Evolutionary conservation across 2,329 filamentous ascomycete genomes (phyloP), one percentile per base, ranked within the genome.

Genomic region (Penicillium sp.): DNA sequence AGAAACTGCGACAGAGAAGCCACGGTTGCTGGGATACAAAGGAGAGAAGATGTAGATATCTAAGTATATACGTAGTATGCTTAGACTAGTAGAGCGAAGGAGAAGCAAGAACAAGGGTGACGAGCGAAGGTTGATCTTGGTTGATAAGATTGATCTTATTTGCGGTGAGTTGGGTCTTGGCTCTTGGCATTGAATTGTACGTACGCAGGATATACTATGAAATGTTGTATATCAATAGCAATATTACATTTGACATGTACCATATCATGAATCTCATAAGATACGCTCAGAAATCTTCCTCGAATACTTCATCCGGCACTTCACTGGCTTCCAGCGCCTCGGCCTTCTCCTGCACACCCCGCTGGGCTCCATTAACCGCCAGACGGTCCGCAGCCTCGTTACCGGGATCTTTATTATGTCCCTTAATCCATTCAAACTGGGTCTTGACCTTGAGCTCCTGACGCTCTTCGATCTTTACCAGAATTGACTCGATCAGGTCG

Each of bases 371-470:
- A 46, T 74, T 73, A 27, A 88, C 84, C 1, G 90, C 90, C 51
- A 96, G 72, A 50, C 68, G 68, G 73, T 97, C 91, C 1, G 93
- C 93, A 10, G 82, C 86, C 36, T 81, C 75, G 61, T 97, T 97
- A 1, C 91, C 90, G 3, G 72, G 67, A 55, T 88, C 76, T 36
- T 76, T 75, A 22, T 77, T 77, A 65, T 98, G 93, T 0, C 89
- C 93, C 69, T 95, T 95, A 38, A 96, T 82, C 90, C 90, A 97
- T 52, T 83, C 77, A 61, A 95, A 93, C 44, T 79, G 71, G 0
- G 87, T 94, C 55, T 74, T 70, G 3, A 77, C 77, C 13, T 80
- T 80, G 1, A 75, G 71, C 43, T 70, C 73, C 40, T 81, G 77
- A 40, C 88, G 77, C 65, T 87, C 80, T 20, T 86, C 80, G 40